These are phyloP conservation scores for Colletotrichum sp. DNA, from an alignment of 2,329 filamentous ascomycete species.

Conservation along the genomic window DNA sequence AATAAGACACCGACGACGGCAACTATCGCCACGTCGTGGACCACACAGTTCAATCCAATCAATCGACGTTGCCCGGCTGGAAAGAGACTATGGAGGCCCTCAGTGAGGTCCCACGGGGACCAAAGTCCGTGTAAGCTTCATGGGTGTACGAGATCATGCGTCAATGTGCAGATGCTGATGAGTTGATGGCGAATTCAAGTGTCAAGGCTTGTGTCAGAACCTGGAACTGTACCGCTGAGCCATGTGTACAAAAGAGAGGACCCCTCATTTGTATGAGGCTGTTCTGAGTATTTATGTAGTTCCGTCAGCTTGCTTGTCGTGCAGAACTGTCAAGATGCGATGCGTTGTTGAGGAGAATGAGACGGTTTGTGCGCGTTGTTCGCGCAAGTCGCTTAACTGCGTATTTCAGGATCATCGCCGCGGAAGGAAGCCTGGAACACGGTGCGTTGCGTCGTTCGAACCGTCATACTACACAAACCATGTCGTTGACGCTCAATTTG, in stretches of 20 bases:
- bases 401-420: slow-evolving; percentile 41
- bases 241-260: too few species aligned
- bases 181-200: background rate
- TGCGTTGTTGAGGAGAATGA: slow-evolving; percentile 28
- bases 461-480: background rate
- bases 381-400: slow-evolving; percentile 39
- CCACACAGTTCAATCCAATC: background rate
- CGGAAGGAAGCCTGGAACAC: slow-evolving; percentile 40
- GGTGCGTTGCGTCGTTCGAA: slow-evolving; percentile 22
- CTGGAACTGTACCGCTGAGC: too few species aligned
- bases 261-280: too few species aligned
- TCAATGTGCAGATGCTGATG: background rate
- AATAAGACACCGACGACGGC: background rate
- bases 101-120: background rate
- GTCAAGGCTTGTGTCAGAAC: too few species aligned
- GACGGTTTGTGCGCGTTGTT: slow-evolving; percentile 38
- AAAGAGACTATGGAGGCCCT: background rate
- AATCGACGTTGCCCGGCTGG: background rate
- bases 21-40: background rate
- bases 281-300: too few species aligned
- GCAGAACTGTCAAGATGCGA: slow-evolving; percentile 43
- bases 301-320: slow-evolving; percentile 42
- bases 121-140: background rate
- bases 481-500: background rate
- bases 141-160: background rate